phyloP scores from a whole-genome alignment of 1,284 basidiomycete genomes.

The Trichosporon coremiiforme region DNA sequence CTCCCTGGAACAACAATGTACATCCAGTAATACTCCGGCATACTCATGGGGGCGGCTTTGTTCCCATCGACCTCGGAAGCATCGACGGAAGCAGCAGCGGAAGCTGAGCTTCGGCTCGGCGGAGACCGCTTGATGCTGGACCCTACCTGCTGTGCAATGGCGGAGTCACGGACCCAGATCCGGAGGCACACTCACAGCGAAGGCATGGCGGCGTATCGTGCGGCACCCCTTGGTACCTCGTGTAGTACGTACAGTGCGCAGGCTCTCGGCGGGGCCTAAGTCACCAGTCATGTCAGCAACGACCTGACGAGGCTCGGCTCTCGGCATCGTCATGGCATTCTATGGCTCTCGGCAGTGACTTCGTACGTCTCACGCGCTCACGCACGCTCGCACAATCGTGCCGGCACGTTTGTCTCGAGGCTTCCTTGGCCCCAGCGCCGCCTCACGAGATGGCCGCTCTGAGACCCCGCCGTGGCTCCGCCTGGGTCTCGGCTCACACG shows the following conservation, averaged over 20 bases:
- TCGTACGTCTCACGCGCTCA: too few relatives aligned
- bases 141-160: not conserved
- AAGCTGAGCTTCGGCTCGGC: too few relatives aligned
- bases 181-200: not conserved
- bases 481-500: not conserved
- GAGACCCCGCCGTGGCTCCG: too few relatives aligned
- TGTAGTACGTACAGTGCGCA: too few relatives aligned
- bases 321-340: not conserved
- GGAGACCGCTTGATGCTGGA: too few relatives aligned
- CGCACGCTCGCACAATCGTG: not conserved
- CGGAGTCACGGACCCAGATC: not conserved
- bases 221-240: not conserved
- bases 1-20: not conserved
- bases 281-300: not conserved
- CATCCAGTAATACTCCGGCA: not conserved
- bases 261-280: not conserved
- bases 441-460: not conserved
- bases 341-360: not conserved
- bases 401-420: not conserved
- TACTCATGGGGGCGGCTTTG: too few relatives aligned
- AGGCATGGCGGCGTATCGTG: not conserved
- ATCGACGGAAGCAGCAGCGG: too few relatives aligned
- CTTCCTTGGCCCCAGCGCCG: too few relatives aligned
- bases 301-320: not conserved
- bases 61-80: not conserved